Percentiles rank a stretch among this genome's conserved stretches.
These are phyloP conservation scores for Zopfia rhizophila DNA, from an alignment of 2,329 filamentous ascomycete genomes.

Conservation along the genomic window DNA sequence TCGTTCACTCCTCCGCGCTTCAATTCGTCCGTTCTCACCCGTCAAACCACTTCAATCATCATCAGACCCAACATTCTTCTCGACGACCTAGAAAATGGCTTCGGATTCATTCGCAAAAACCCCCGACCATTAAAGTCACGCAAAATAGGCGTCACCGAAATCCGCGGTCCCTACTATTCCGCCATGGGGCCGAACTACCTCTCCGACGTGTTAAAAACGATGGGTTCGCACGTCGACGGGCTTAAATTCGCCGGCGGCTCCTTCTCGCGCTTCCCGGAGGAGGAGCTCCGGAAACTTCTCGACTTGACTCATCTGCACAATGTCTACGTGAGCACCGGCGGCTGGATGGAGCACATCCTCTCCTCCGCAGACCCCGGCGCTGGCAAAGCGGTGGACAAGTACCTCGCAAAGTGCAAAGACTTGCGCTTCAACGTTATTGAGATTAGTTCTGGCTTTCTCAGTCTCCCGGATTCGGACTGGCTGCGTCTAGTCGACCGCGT, in stretches of 20 bases:
- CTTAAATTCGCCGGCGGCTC: constrained; percentile 66
- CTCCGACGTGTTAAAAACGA: constrained; percentile 64
- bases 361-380: constrained; percentile 61
- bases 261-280: constrained; percentile 63
- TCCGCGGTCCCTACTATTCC: constrained; percentile 66
- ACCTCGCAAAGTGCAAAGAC: constrained; percentile 63
- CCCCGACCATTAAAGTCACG: constrained; percentile 61
- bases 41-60: too few species aligned
- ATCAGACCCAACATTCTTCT: constrained; percentile 41
- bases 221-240: constrained; percentile 65
- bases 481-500: constrained; percentile 35
- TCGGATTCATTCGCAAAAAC: constrained; percentile 64
- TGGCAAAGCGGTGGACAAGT: constrained; percentile 60
- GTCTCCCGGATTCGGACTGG: constrained; percentile 35
- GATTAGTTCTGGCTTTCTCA: constrained; percentile 64
- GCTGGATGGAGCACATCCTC: constrained; percentile 66
- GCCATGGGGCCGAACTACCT: constrained; percentile 65
- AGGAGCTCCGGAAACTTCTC: constrained; percentile 57
- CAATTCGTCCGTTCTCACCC: too few species aligned
- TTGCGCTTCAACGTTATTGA: constrained; percentile 66
- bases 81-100: constrained; percentile 60
- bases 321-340: constrained; percentile 66
- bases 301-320: constrained; percentile 61
- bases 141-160: constrained; percentile 63
- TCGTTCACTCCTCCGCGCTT: too few species aligned